phyloP scores from a whole-genome alignment of 2,329 filamentous ascomycete genomes.

The Sporothrix sp. region DNA sequence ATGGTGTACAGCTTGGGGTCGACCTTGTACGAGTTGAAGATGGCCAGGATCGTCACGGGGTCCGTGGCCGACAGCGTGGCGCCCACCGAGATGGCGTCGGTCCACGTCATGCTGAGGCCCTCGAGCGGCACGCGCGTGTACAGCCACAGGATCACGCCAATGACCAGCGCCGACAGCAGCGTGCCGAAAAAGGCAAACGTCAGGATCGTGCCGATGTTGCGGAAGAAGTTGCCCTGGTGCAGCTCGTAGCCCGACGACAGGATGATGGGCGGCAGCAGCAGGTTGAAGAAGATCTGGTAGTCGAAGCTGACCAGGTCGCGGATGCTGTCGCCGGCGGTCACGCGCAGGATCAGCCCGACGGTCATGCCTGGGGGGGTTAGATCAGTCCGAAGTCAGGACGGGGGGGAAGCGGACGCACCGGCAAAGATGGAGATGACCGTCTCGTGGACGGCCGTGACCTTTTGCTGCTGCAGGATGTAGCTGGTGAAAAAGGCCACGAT shows the following conservation, averaged over 20 bases:
- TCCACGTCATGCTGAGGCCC: constrained; percentile 76
- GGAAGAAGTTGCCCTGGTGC: constrained; percentile 98
- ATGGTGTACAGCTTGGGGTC: constrained; percentile 97
- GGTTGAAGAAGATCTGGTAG: constrained; percentile 99
- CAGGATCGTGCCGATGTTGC: constrained; percentile 92
- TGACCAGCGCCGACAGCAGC: constrained; percentile 91
- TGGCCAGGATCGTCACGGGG: constrained; percentile 93
- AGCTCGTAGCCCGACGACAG: constrained; percentile 93
- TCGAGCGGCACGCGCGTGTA: constrained; percentile 84
- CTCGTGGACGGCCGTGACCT: constrained; percentile 95
- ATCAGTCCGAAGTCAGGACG: not conserved
- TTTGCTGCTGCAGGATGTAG: constrained; percentile 92
- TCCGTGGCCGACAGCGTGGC: constrained; percentile 95
- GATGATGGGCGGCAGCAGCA: constrained; percentile 96
- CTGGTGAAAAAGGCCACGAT: constrained; percentile 93
- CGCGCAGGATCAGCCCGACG: constrained; percentile 76
- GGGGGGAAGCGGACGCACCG: constrained; percentile 39
- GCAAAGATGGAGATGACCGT: constrained; percentile 98
- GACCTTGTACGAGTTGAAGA: constrained; percentile 99
- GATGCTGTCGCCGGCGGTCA: constrained; percentile 73
- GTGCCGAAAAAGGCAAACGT: constrained; percentile 97
- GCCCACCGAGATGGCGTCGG: constrained; percentile 93
- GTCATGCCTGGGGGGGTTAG: constrained; percentile 62
- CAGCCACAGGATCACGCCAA: constrained; percentile 77
- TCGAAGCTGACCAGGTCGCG: constrained; percentile 91